Percentiles rank a stretch among this genome's conserved stretches.
Evolutionary conservation across 495 filamentous ascomycete species (phyloP).

Genomic region (Hypoxylon lienhwacheense): DNA sequence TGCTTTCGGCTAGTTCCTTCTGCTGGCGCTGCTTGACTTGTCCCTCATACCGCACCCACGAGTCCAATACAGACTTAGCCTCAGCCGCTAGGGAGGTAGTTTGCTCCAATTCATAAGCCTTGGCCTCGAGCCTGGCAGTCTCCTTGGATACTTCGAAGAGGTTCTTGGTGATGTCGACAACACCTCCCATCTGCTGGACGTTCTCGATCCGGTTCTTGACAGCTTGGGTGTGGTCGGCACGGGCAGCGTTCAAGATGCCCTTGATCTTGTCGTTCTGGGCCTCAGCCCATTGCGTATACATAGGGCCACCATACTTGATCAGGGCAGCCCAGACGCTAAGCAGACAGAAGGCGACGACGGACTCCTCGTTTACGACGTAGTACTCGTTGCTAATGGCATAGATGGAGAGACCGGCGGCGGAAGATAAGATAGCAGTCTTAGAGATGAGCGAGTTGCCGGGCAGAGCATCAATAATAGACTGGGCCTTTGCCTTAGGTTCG

Average conservation of each 20-base stretch:
- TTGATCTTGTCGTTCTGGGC: constrained; percentile 83
- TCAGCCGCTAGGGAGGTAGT: constrained; percentile 83
- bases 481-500: constrained; percentile 90
- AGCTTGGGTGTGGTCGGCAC: constrained; percentile 90
- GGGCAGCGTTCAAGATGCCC: constrained; percentile 87
- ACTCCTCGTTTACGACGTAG: constrained; percentile 98
- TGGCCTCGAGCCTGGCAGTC: constrained; percentile 90
- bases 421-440: constrained; percentile 95
- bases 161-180: constrained; percentile 93
- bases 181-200: constrained; percentile 87
- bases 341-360: constrained; percentile 84
- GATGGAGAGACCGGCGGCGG: constrained; percentile 82
- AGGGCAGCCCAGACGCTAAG: constrained; percentile 86
- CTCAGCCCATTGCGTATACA: constrained; percentile 91
- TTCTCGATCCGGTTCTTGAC: constrained; percentile 91
- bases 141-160: constrained; percentile 99
- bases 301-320: constrained; percentile 87
- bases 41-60: constrained; percentile 96
- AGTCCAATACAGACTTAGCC: constrained; percentile 94
- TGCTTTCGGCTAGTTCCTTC: constrained; percentile 84
- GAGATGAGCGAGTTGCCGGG: constrained; percentile 83
- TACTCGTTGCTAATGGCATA: constrained; percentile 99
- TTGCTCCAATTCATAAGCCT: constrained; percentile 97
- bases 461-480: constrained; percentile 89
- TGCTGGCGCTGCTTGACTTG: constrained; percentile 99